Percentiles rank a stretch among this genome's conserved stretches.
phyloP scores from a whole-genome alignment of 2,329 filamentous ascomycete genomes.

The Trichoderma afroharzianum region DNA sequence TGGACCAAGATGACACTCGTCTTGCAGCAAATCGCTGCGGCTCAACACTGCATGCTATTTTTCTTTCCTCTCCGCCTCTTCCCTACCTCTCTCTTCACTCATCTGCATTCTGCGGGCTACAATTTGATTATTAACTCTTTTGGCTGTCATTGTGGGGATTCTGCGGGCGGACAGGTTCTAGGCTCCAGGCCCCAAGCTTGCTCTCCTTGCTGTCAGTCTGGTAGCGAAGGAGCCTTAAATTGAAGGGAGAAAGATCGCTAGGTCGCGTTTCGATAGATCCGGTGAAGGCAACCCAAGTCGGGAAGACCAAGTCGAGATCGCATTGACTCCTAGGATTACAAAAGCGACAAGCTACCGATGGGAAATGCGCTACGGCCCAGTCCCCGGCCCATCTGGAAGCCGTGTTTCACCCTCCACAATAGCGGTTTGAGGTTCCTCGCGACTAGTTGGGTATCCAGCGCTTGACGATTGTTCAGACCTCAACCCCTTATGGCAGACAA shows the following conservation, averaged over 20 bases:
- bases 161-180: not conserved
- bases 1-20: not conserved
- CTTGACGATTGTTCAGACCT: not conserved
- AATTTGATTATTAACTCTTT: not conserved
- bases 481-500: slow-evolving; percentile 1
- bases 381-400: slow-evolving; percentile 2
- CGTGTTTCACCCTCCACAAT: slow-evolving; percentile 18
- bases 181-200: not conserved
- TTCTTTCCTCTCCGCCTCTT: not conserved
- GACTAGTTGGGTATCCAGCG: slow-evolving; percentile 1
- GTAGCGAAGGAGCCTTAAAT: slow-evolving; percentile 1
- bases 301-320: not conserved
- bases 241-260: slow-evolving; percentile 9
- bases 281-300: not conserved
- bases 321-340: not conserved
- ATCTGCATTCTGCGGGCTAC: not conserved
- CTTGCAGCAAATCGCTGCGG: not conserved
- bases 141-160: not conserved
- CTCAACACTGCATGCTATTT: not conserved
- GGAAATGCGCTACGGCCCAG: not conserved
- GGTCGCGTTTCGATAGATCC: slow-evolving; percentile 8
- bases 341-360: not conserved
- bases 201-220: not conserved
- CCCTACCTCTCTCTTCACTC: not conserved
- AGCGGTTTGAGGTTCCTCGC: slow-evolving; percentile 13